Base-by-base conservation (phyloP, 345 rosid species). In the Aegle marmelos region DNA sequence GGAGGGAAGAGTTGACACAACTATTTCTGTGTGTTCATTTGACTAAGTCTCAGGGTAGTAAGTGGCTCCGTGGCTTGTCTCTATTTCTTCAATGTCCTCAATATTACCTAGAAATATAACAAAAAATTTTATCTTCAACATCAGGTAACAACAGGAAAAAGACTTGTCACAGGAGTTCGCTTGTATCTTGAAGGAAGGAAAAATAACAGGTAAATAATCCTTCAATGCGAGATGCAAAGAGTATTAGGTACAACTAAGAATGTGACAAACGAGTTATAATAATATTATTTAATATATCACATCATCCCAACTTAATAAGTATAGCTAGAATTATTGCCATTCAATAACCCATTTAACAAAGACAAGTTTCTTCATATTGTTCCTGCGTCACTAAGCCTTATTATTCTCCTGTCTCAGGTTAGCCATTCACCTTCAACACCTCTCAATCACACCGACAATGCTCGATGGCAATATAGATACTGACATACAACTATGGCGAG, bases 151-250 rank as follows among this genome's bases (percentile, higher is more conserved):
- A 81, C 79, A 36, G 92, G 87, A 70, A 86, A 76, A 65, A 87
- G 73, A 17, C 94, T 98, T 4, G 90, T 94, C 45, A 94, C 95
- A 0, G 99, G 99, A 68, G 82, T 96, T 83, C 89, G 99, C 48
- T 75, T 96, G 50, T 96, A 83, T 66, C 95, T 96, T 0, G 99
- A 96, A 79, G 98, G 99, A 83, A 94, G 83, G 91, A 94, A 94
- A 85, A 86, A 91, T 90, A 91, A 94, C 79, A 89, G 97, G 97
- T 94, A 89, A 11, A 1, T 5, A 67, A 45, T 13, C 13, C 50
- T 13, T 45, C 17, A 13, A 45, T 45, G 17, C 4, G 50, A 11
- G 13, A 45, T 11, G 50, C 50, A 13, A 13, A 13, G 0, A 45
- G 50, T 45, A 45, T 11, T 45, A 4, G 16, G 3, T 45, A 45